These are phyloP conservation scores for Echinosophora koreensis DNA, from an alignment of 306 rosid genomes.

Conservation along the genomic window DNA sequence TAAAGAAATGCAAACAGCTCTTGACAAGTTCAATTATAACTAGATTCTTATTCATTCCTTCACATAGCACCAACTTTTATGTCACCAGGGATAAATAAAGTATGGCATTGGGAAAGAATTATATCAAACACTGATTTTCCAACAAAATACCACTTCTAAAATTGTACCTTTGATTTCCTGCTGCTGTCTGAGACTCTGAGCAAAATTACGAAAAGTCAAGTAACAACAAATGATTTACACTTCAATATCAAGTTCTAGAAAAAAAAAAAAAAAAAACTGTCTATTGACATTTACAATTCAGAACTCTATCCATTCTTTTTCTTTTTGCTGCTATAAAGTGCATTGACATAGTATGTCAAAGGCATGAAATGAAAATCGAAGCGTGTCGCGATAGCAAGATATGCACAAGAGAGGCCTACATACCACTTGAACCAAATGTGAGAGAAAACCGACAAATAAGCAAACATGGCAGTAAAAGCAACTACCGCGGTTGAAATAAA, in stretches of 20 bases:
- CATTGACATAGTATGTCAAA: constrained; percentile 55
- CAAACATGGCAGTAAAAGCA: constrained; percentile 62
- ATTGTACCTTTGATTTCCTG: background rate
- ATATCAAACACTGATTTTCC: constrained; percentile 32
- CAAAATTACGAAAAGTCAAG: constrained; percentile 2
- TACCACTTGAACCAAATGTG: constrained; percentile 77
- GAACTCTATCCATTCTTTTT: constrained; percentile 45
- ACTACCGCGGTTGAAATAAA: constrained; percentile 57
- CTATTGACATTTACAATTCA: constrained; percentile 31
- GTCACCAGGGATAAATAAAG: background rate
- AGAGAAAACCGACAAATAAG: constrained; percentile 73
- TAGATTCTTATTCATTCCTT: background rate
- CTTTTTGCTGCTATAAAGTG: constrained; percentile 58
- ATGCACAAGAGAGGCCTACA: constrained; percentile 74
- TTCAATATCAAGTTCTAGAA: constrained; percentile 36
- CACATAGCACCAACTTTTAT: constrained; percentile 15
- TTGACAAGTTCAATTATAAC: background rate
- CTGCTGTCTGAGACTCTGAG: background rate
- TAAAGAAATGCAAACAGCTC: background rate
- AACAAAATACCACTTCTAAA: constrained; percentile 14
- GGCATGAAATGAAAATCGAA: constrained; percentile 63
- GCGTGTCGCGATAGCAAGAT: constrained; percentile 78
- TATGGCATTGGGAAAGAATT: background rate
- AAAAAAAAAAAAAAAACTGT: constrained; percentile 40
- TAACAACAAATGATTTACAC: constrained; percentile 37